A percentile compares a stretch with the other conserved stretches of the same genome.
Evolutionary conservation across 2,329 filamentous ascomycete genomes (phyloP).

Genomic region (Microcera coccophila): DNA sequence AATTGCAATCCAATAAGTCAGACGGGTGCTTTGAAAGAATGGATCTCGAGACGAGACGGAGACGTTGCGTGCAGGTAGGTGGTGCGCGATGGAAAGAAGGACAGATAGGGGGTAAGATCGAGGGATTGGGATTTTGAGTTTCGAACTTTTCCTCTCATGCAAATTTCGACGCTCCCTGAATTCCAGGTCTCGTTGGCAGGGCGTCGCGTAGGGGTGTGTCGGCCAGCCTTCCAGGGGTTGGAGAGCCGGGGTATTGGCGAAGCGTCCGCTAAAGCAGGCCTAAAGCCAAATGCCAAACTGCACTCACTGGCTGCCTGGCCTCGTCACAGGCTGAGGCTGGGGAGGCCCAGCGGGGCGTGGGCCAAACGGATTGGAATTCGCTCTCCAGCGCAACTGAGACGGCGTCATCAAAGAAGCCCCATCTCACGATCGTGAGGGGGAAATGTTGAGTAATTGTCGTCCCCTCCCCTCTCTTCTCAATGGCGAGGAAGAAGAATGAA

Average conservation of each 20-base stretch:
- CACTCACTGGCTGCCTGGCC: background rate
- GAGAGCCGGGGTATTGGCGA: background rate
- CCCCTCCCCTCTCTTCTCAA: background rate
- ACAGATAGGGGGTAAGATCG: constrained; percentile 2
- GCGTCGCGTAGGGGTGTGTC: background rate
- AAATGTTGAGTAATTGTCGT: background rate
- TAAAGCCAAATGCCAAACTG: background rate
- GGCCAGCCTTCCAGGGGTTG: constrained; percentile 6
- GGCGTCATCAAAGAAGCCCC: no score
- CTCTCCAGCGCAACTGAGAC: no score
- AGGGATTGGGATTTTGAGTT: background rate
- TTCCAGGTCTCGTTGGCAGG: background rate
- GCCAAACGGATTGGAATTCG: no score
- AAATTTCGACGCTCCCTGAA: constrained; percentile 6
- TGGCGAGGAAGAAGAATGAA: constrained; percentile 1
- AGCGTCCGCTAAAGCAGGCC: background rate
- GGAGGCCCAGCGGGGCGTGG: background rate
- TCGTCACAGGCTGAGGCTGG: no score
- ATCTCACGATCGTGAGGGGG: no score
- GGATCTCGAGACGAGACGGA: background rate
- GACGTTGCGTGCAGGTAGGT: background rate
- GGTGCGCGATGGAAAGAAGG: constrained; percentile 2
- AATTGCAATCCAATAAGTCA: no score
- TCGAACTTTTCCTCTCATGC: constrained; percentile 1
- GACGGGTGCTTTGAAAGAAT: background rate